Percentiles rank a stretch among this genome's conserved stretches.
phyloP scores from a whole-genome alignment of 352 stramenopile species.

The Phytopythium aichiense region DNA sequence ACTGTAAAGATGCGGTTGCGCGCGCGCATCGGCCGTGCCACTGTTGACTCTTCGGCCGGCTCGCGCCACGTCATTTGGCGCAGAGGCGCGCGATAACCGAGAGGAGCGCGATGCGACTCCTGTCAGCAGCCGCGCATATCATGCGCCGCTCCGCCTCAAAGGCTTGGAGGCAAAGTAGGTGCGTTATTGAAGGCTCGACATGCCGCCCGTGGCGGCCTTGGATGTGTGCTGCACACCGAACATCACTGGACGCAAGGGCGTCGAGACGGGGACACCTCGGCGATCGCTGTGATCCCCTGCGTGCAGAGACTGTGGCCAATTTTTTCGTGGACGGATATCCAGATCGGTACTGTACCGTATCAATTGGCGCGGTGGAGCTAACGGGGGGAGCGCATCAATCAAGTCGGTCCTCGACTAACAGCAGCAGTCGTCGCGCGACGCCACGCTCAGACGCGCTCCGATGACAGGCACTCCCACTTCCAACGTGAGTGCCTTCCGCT shows the following conservation, averaged over 20 bases:
- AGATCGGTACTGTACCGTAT: neutral
- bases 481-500: neutral
- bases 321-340: neutral
- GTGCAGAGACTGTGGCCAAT: neutral
- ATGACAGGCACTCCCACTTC: neutral
- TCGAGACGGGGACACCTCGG: neutral
- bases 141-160: neutral
- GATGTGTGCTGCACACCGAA: neutral
- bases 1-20: neutral
- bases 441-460: neutral
- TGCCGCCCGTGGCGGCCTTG: neutral
- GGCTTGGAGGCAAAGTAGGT: neutral
- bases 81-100: neutral
- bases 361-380: neutral
- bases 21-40: neutral
- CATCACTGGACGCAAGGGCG: neutral
- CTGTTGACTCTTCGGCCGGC: neutral
- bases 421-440: neutral
- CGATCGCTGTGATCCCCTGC: neutral
- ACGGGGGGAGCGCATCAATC: neutral
- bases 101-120: neutral
- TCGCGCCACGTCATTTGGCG: conserved; percentile 1
- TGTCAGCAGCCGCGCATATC: neutral
- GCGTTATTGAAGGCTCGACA: neutral
- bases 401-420: neutral